These are phyloP conservation scores for Rhizophora mangle DNA, from an alignment of 345 rosid genomes.

Conservation along the genomic window DNA sequence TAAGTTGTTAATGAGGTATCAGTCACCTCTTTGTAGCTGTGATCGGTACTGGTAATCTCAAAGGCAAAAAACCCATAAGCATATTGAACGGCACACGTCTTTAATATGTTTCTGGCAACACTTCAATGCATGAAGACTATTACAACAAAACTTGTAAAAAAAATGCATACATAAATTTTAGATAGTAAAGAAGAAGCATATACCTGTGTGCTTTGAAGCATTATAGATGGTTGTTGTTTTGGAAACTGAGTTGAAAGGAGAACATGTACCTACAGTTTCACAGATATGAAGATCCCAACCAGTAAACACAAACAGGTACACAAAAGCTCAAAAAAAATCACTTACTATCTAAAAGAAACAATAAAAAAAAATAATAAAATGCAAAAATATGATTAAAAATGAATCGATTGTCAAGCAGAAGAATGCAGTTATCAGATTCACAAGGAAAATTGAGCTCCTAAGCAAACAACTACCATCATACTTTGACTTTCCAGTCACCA, in stretches of 20 bases:
- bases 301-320: neutral
- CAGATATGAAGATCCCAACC: neutral
- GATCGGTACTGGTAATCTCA: neutral
- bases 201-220: slow-evolving; percentile 90
- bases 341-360: too few species aligned
- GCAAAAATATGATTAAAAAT: too few species aligned
- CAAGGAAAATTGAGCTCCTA: too few species aligned
- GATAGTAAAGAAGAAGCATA: neutral
- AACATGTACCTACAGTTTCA: slow-evolving; percentile 60
- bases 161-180: slow-evolving; percentile 4
- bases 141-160: neutral
- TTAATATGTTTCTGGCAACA: neutral
- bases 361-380: too few species aligned
- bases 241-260: slow-evolving; percentile 74
- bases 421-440: too few species aligned
- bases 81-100: neutral
- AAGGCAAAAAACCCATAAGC: neutral
- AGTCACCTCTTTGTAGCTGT: neutral
- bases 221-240: slow-evolving; percentile 70
- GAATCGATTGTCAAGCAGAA: too few species aligned
- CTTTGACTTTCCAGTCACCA: too few species aligned
- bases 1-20: too few species aligned
- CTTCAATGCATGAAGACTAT: neutral
- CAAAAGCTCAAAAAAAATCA: too few species aligned
- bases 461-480: too few species aligned